phyloP scores from a whole-genome alignment of 768 basidiomycete genomes.

The Pholiota molesta region DNA sequence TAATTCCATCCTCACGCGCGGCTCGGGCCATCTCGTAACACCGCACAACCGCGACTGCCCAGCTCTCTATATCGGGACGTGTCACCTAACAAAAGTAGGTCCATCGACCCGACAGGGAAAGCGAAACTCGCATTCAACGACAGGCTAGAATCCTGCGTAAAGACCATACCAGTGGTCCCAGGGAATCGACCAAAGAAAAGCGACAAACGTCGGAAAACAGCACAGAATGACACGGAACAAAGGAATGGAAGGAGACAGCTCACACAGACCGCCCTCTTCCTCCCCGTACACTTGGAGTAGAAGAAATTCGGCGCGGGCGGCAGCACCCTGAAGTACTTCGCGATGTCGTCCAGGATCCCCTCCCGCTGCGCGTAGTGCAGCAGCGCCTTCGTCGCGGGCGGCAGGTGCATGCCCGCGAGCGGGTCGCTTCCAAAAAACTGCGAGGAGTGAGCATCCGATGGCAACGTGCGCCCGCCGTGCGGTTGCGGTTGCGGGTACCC shows the following conservation, averaged over 20 bases:
- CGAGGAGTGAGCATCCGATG: too few species aligned
- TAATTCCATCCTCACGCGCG: too few species aligned
- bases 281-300: slow-evolving; percentile 81
- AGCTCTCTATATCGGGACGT: too few species aligned
- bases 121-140: too few species aligned
- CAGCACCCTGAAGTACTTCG: slow-evolving; percentile 16
- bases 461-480: not conserved
- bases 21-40: too few species aligned
- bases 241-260: slow-evolving; percentile 27
- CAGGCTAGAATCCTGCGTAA: too few species aligned
- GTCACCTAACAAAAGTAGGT: too few species aligned
- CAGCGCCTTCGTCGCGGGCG: slow-evolving; percentile 1
- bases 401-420: slow-evolving; percentile 4
- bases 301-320: slow-evolving; percentile 43
- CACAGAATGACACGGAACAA: not conserved
- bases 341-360: slow-evolving; percentile 14
- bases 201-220: not conserved
- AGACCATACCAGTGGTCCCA: too few species aligned
- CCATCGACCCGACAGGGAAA: too few species aligned
- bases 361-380: not conserved
- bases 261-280: slow-evolving; percentile 83
- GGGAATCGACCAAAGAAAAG: too few species aligned
- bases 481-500: not conserved
- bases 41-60: too few species aligned
- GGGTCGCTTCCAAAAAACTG: too few species aligned